Evolutionary conservation across 2,329 filamentous ascomycete genomes (phyloP).

Genomic region (Calonectria pseudoreteaudii): DNA sequence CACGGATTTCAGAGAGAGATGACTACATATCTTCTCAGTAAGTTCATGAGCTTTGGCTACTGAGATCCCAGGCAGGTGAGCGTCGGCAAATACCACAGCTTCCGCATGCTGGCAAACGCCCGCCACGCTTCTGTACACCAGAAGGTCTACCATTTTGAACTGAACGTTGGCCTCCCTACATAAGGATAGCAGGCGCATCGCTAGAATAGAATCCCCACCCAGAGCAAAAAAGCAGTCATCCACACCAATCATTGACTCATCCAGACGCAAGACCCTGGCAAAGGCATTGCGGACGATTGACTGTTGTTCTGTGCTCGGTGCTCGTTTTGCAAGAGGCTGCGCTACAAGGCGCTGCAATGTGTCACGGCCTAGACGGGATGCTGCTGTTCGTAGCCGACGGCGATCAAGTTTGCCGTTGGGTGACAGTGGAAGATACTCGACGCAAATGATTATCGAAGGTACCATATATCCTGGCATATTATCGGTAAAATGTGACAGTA

Average conservation of each 20-base stretch:
- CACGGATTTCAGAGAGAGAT: background rate
- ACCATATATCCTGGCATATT: background rate
- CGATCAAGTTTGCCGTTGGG: background rate
- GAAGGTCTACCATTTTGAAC: background rate
- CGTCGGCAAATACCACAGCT: background rate
- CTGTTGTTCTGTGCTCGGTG: background rate
- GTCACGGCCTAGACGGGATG: background rate
- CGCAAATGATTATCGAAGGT: background rate
- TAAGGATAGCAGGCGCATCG: background rate
- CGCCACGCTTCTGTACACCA: background rate
- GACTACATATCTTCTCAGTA: background rate
- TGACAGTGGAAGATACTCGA: background rate
- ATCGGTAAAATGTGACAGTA: background rate
- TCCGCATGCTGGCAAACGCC: background rate
- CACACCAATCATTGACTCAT: background rate
- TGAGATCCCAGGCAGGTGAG: background rate
- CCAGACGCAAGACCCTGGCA: background rate
- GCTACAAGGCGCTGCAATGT: background rate
- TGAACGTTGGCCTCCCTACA: background rate
- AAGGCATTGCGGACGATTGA: background rate
- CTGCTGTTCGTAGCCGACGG: background rate
- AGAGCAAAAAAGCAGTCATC: background rate
- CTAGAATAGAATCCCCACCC: background rate
- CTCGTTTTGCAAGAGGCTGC: background rate
- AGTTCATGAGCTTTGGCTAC: background rate